Conservation (phyloP, 106 monocot genomes). For the Xerophyta viscosa region DNA sequence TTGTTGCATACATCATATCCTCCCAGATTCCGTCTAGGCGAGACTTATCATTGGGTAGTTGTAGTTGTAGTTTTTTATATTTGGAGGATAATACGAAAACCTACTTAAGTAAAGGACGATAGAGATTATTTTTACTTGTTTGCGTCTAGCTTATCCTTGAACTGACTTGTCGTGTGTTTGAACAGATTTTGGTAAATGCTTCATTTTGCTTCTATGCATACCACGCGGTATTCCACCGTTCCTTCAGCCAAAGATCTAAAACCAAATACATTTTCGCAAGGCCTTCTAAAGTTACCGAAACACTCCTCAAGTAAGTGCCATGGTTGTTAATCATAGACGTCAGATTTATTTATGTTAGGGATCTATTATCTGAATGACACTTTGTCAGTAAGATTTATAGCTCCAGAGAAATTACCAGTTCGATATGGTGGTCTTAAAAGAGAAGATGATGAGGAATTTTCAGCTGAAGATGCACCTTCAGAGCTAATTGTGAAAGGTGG, state of each 20-base stretch:
- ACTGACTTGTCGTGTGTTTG: not conserved
- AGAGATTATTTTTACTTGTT: too few relatives aligned
- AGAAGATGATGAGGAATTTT: constrained; percentile 41
- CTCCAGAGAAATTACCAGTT: constrained; percentile 54
- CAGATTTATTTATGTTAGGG: not conserved
- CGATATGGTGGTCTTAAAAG: constrained; percentile 68
- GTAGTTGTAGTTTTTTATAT: too few relatives aligned
- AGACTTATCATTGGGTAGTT: too few relatives aligned
- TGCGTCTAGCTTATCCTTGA: not conserved
- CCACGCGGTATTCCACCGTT: constrained; percentile 28
- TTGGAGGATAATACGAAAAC: too few relatives aligned
- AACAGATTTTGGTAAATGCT: constrained; percentile 64
- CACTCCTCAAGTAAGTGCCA: constrained; percentile 53
- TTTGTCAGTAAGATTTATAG: constrained; percentile 36
- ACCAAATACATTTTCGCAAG: constrained; percentile 58
- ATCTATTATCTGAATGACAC: not conserved
- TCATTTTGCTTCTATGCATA: constrained; percentile 46
- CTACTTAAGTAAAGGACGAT: too few relatives aligned
- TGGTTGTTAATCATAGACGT: not conserved
- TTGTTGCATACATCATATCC: too few relatives aligned
- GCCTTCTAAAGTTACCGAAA: constrained; percentile 50
- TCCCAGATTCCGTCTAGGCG: too few relatives aligned
- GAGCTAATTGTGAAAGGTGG: constrained; percentile 29
- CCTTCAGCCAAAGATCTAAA: constrained; percentile 27
- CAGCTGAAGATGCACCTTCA: constrained; percentile 22